Conservation (phyloP, 139 green algal genomes). For the Diplosphaera chodatii region DNA sequence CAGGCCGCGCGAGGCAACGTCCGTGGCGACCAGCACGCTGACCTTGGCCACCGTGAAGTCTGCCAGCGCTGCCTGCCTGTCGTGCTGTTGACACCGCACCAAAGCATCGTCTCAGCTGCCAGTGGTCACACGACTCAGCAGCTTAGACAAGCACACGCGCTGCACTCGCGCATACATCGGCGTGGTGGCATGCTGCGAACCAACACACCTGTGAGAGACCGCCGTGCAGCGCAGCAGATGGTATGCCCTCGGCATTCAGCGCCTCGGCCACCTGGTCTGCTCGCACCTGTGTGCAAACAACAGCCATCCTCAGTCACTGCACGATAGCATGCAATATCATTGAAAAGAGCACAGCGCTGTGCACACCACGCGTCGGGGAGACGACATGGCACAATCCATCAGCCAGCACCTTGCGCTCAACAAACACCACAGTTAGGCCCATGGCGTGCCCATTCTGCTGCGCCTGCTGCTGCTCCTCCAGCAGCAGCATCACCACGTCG, state of each 20-base stretch:
- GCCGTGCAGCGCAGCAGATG: constrained; percentile 67
- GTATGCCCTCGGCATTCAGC: constrained; percentile 54
- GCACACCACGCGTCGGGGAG: no score
- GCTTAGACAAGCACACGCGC: no score
- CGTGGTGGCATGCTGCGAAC: no score
- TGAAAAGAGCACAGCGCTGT: no score
- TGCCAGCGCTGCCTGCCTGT: constrained; percentile 64
- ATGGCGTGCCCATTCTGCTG: constrained; percentile 37
- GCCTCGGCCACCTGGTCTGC: constrained; percentile 69
- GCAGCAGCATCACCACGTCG: constrained; percentile 48
- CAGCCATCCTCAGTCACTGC: no score
- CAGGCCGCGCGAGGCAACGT: constrained; percentile 51
- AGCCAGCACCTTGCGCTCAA: constrained; percentile 79
- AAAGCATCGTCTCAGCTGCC: neutral
- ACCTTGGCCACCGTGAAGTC: constrained; percentile 57
- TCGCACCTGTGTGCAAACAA: constrained; percentile 10
- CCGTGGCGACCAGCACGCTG: constrained; percentile 45
- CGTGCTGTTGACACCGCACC: constrained; percentile 2
- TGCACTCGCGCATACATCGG: no score
- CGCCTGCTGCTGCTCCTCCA: constrained; percentile 41
- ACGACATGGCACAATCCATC: no score
- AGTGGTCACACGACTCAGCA: no score
- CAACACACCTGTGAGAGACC: constrained; percentile 60
- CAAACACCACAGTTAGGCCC: constrained; percentile 83
- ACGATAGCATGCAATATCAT: no score